These are phyloP conservation scores for Phyllosticta ampelicida DNA, from an alignment of 2,329 filamentous ascomycete genomes.

Conservation along the genomic window DNA sequence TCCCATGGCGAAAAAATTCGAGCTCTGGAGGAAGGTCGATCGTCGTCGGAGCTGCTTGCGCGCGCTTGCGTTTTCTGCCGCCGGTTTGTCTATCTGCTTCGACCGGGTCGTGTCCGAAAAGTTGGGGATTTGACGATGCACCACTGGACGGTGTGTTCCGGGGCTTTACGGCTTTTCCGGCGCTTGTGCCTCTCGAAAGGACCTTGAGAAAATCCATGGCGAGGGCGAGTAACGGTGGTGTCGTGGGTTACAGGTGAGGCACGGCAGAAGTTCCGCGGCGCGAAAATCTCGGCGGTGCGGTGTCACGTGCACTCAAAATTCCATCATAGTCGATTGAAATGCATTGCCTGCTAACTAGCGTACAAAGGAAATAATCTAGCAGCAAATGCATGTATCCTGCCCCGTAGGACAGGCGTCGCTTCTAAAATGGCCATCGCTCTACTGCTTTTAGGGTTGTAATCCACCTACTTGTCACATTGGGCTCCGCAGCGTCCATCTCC, in stretches of 20 bases:
- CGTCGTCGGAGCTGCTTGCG: slow-evolving; percentile 13
- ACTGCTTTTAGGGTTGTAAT: slow-evolving; percentile 4
- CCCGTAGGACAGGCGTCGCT: slow-evolving; percentile 10
- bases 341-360: slow-evolving; percentile 12
- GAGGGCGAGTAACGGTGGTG: too few relatives aligned
- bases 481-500: slow-evolving; percentile 1
- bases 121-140: slow-evolving; percentile 54
- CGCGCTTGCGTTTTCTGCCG: slow-evolving; percentile 35
- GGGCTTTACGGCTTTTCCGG: slow-evolving; percentile 22
- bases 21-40: slow-evolving; percentile 24
- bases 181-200: slow-evolving; percentile 55
- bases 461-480: slow-evolving; percentile 4
- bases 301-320: neutral
- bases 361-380: slow-evolving; percentile 27
- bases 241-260: neutral
- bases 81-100: slow-evolving; percentile 19
- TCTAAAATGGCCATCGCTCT: slow-evolving; percentile 8
- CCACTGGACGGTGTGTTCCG: slow-evolving; percentile 54
- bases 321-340: slow-evolving; percentile 1
- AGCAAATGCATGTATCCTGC: slow-evolving; percentile 24
- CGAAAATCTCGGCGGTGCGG: neutral
- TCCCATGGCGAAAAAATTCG: slow-evolving; percentile 32
- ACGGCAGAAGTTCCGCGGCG: slow-evolving; percentile 6
- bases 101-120: slow-evolving; percentile 42
- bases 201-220: slow-evolving; percentile 66